A percentile compares a stretch with the other conserved stretches of the same genome.
phyloP scores from a whole-genome alignment of 257 asterid species.

The Handroanthus guayacan region DNA sequence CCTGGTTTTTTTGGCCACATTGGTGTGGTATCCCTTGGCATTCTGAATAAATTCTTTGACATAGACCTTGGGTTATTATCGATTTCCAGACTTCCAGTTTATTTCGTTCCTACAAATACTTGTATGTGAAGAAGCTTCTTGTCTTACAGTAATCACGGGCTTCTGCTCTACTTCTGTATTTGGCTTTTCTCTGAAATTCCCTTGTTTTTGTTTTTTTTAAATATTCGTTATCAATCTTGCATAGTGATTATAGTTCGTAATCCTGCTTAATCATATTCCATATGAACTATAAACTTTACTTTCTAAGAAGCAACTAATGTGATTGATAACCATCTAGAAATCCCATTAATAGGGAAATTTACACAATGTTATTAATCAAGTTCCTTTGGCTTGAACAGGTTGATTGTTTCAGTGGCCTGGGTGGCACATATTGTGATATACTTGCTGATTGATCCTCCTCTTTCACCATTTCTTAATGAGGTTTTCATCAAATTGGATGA shows the following conservation, averaged over 20 bases:
- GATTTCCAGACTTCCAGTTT: too few relatives aligned
- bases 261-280: background rate
- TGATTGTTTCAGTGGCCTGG: slow-evolving; percentile 96
- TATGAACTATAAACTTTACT: background rate
- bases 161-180: background rate
- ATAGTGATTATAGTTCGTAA: slow-evolving; percentile 4
- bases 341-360: slow-evolving; percentile 1
- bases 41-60: too few relatives aligned
- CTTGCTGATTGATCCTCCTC: slow-evolving; percentile 89
- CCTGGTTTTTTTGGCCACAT: too few relatives aligned
- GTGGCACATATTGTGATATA: slow-evolving; percentile 90
- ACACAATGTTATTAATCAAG: slow-evolving; percentile 11
- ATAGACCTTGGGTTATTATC: too few relatives aligned
- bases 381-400: slow-evolving; percentile 57
- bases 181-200: background rate
- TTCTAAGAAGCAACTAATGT: background rate
- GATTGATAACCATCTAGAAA: background rate
- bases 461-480: slow-evolving; percentile 88
- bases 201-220: background rate
- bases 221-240: background rate
- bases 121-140: too few relatives aligned
- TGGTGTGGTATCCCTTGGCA: too few relatives aligned
- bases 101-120: too few relatives aligned
- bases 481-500: slow-evolving; percentile 92
- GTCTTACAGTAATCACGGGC: background rate